Conservation (phyloP, 2,329 filamentous ascomycete genomes). For the Tolypocladium pustulatum region DNA sequence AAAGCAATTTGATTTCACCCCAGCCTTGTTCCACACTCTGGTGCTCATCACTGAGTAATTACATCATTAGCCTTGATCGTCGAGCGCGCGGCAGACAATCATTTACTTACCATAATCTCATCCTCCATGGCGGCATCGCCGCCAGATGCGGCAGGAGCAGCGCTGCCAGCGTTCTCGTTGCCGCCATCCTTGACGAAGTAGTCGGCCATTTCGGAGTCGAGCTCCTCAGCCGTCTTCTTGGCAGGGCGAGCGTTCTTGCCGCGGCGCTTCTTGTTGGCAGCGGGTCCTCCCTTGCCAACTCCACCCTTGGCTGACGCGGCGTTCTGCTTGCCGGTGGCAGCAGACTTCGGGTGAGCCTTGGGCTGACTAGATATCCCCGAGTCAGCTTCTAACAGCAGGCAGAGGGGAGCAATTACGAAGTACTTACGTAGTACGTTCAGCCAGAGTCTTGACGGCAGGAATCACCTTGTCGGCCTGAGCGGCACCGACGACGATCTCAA, state of each 20-base stretch:
- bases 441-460: slow-evolving; percentile 58
- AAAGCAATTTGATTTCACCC: background rate
- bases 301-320: slow-evolving; percentile 31
- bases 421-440: slow-evolving; percentile 67
- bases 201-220: slow-evolving; percentile 95
- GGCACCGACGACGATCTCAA: slow-evolving; percentile 83
- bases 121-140: slow-evolving; percentile 58
- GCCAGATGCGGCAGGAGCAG: slow-evolving; percentile 33
- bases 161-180: slow-evolving; percentile 34
- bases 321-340: slow-evolving; percentile 61
- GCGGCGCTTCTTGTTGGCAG: slow-evolving; percentile 42
- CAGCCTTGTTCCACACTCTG: background rate
- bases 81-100: background rate
- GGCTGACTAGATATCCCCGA: slow-evolving; percentile 16
- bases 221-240: slow-evolving; percentile 88
- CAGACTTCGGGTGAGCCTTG: slow-evolving; percentile 62
- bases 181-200: slow-evolving; percentile 59
- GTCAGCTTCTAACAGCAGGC: background rate
- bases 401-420: background rate
- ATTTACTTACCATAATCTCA: slow-evolving; percentile 40
- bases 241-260: slow-evolving; percentile 53
- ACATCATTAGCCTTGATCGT: background rate
- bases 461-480: slow-evolving; percentile 58
- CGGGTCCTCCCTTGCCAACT: slow-evolving; percentile 35
- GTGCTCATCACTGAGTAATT: background rate